Conservation (phyloP, 257 asterid species). For the Petunia secreta region DNA sequence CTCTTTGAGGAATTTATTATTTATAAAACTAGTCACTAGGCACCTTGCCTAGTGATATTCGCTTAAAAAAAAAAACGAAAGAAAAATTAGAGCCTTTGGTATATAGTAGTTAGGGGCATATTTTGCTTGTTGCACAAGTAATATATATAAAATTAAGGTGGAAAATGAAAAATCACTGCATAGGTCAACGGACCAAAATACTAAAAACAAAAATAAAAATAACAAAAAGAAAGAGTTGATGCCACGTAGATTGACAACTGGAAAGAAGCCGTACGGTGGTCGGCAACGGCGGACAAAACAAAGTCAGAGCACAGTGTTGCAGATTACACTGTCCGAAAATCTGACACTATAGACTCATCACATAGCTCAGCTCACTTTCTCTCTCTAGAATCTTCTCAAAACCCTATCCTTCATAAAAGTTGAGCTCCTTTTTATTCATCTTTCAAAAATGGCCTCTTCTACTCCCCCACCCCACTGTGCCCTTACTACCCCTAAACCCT, state of each 20-base stretch:
- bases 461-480: constrained; percentile 89
- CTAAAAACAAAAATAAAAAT: too few species aligned
- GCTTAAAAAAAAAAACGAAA: too few species aligned
- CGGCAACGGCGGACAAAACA: neutral
- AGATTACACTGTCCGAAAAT: constrained; percentile 21
- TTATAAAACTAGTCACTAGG: too few species aligned
- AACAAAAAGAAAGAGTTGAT: neutral
- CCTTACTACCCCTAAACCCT: constrained; percentile 81
- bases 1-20: too few species aligned
- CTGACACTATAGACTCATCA: neutral
- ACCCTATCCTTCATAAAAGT: constrained; percentile 20
- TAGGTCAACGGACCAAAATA: too few species aligned
- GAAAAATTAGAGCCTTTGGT: too few species aligned
- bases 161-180: too few species aligned
- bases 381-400: constrained; percentile 18
- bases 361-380: neutral
- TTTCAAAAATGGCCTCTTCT: constrained; percentile 70
- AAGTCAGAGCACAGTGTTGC: neutral
- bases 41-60: too few species aligned
- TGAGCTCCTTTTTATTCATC: neutral
- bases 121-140: too few species aligned
- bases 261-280: neutral
- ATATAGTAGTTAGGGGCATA: too few species aligned
- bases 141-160: too few species aligned
- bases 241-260: neutral